Base-by-base conservation (phyloP, 78 protist genomes). In the Creolimax fragrantissima region DNA sequence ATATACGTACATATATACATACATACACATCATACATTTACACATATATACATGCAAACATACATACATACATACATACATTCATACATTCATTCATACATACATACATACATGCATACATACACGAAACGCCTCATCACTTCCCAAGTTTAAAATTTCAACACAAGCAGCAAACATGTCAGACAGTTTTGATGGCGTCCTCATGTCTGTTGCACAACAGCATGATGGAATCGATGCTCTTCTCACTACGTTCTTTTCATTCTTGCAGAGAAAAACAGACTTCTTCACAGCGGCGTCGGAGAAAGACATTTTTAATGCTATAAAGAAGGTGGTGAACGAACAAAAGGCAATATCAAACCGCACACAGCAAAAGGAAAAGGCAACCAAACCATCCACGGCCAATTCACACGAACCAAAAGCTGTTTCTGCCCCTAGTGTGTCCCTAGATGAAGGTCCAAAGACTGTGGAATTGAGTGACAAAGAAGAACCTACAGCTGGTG, bases 261-360 rank as follows among this genome's bases (percentile, higher is more conserved):
- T 95, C 89, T 45, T 95, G 42, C 42, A 36, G n/a, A 89, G 96
- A 35, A 95, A 95, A 92, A 95, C 96, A 0, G 96, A 94, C 93
- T 94, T 92, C 42, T 94, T 92, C 92, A 45, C 93, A 3, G 93
- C 92, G 37, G 93, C 92, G 6, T 39, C 44, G 3, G 4, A 81
- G 3, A 66, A 5, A 37, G 42, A 88, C 43, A 84, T 93, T 24
- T 37, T 83, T 35, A 85, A n/a, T 3, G 45, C 44, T 17, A 11
- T 39, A 32, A 83, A 5, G 86, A 24, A 24, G 37, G 86, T 83
- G 86, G 35, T 83, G 44, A 24, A 83, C 44, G 41, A 83, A 35
- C 86, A 83, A 41, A 83, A 83, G 86, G 35, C 42, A 41, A 11
- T 83, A 0, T 83, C 86, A 39, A 58, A 24, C 74, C 74, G 74